These are phyloP conservation scores for Ormosia semicastrata DNA, from an alignment of 306 rosid species.

Conservation along the genomic window DNA sequence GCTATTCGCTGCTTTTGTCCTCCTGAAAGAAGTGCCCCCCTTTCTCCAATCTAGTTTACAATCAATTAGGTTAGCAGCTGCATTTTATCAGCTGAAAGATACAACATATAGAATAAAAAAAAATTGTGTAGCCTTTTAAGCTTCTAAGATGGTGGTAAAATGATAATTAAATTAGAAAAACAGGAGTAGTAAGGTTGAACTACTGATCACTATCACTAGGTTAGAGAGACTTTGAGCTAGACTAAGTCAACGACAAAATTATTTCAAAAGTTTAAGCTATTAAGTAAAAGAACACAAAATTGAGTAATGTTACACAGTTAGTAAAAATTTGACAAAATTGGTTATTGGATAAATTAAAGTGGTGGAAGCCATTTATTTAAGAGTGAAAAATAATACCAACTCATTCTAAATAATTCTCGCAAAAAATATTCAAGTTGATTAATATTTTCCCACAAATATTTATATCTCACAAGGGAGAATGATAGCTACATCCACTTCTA, in stretches of 20 bases:
- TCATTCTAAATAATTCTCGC: too few species aligned
- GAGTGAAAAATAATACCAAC: too few species aligned
- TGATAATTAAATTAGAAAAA: not conserved
- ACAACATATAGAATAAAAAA: not conserved
- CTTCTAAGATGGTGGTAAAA: not conserved
- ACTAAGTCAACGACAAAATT: not conserved
- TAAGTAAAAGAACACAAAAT: not conserved
- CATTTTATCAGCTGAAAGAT: not conserved
- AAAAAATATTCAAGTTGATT: too few species aligned
- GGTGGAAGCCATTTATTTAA: too few species aligned
- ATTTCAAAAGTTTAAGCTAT: not conserved
- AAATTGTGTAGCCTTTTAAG: not conserved
- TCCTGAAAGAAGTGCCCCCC: constrained; percentile 88
- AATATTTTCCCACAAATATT: not conserved
- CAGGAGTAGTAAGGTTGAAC: too few species aligned
- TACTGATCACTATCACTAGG: not conserved
- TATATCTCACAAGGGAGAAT: not conserved
- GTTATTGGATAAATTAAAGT: too few species aligned
- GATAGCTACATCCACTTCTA: not conserved
- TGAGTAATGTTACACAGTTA: too few species aligned
- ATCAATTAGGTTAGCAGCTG: not conserved
- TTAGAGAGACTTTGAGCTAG: not conserved
- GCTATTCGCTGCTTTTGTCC: constrained; percentile 96
- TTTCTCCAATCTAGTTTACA: constrained; percentile 71
- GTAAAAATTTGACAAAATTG: too few species aligned